phyloP scores from a whole-genome alignment of 2,329 filamentous ascomycete genomes.

The Penicillium rolfsii region DNA sequence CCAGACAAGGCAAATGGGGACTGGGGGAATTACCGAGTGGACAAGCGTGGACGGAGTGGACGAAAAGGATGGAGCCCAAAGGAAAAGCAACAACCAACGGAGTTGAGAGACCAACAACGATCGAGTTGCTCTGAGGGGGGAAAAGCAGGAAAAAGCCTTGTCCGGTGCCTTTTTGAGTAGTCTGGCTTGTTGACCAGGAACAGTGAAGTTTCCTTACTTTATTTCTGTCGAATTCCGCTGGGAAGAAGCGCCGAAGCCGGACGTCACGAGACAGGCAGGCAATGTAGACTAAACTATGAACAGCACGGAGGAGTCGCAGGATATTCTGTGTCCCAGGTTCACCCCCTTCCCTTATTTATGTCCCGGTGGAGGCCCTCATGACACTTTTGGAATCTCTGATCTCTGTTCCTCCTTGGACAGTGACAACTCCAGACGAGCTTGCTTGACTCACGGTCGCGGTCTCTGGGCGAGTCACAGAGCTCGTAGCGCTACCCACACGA shows the following conservation, averaged over 20 bases:
- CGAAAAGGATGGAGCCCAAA: neutral
- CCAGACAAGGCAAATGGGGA: conserved; percentile 16
- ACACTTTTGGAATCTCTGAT: conserved; percentile 9
- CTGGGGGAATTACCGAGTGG: conserved; percentile 26
- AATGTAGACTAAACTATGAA: neutral
- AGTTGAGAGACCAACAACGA: neutral
- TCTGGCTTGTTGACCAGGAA: neutral
- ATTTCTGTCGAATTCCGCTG: conserved; percentile 12
- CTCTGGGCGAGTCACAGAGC: conserved; percentile 20
- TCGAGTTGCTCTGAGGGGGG: no score
- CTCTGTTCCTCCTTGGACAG: neutral
- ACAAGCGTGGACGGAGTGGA: conserved; percentile 8
- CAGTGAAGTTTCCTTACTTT: conserved; percentile 15
- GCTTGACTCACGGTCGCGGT: conserved; percentile 18
- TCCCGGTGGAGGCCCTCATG: neutral
- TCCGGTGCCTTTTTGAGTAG: conserved; percentile 13
- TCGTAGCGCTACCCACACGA: conserved; percentile 20
- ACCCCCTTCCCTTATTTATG: conserved; percentile 7
- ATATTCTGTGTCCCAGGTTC: neutral
- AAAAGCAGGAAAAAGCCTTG: conserved; percentile 32
- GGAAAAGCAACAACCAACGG: neutral
- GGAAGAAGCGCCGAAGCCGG: conserved; percentile 35
- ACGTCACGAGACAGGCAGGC: conserved; percentile 23
- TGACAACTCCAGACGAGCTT: neutral
- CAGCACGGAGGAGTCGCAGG: neutral